phyloP scores from a whole-genome alignment of 805 yeast species.

The Maudiozyma bulderi region DNA sequence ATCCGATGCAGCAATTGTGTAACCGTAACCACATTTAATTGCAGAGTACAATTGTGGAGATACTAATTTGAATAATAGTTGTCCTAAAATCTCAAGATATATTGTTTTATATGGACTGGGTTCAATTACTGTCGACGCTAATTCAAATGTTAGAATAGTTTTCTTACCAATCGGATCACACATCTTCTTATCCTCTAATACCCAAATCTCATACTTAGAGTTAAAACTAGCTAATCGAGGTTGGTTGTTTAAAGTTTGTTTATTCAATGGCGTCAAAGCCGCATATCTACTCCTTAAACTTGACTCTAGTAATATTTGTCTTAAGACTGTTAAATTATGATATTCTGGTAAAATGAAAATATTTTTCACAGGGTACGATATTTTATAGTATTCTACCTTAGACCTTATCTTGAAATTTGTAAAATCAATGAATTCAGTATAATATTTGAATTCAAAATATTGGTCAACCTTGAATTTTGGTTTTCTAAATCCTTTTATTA shows the following conservation, averaged over 20 bases:
- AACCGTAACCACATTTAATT: slow-evolving; percentile 44
- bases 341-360: slow-evolving; percentile 11
- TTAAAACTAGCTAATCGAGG: slow-evolving; percentile 34
- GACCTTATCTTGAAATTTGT: neutral
- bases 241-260: slow-evolving; percentile 4
- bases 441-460: slow-evolving; percentile 38
- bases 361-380: slow-evolving; percentile 10
- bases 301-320: slow-evolving; percentile 6
- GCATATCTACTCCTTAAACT: slow-evolving; percentile 21
- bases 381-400: neutral
- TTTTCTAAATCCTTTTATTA: neutral
- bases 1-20: slow-evolving; percentile 46
- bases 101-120: slow-evolving; percentile 35
- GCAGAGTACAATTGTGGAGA: slow-evolving; percentile 41
- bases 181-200: slow-evolving; percentile 29
- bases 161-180: slow-evolving; percentile 23
- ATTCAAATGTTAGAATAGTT: slow-evolving; percentile 37
- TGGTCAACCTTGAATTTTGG: slow-evolving; percentile 24
- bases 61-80: slow-evolving; percentile 35
- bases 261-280: slow-evolving; percentile 22
- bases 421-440: neutral
- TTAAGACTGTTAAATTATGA: slow-evolving; percentile 15
- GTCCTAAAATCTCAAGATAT: slow-evolving; percentile 45
- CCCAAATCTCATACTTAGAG: slow-evolving; percentile 42
- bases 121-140: slow-evolving; percentile 26